Percentiles rank a stretch among this genome's conserved stretches.
Conservation (phyloP, 768 basidiomycete genomes). For the Boletus rubroflammeus region DNA sequence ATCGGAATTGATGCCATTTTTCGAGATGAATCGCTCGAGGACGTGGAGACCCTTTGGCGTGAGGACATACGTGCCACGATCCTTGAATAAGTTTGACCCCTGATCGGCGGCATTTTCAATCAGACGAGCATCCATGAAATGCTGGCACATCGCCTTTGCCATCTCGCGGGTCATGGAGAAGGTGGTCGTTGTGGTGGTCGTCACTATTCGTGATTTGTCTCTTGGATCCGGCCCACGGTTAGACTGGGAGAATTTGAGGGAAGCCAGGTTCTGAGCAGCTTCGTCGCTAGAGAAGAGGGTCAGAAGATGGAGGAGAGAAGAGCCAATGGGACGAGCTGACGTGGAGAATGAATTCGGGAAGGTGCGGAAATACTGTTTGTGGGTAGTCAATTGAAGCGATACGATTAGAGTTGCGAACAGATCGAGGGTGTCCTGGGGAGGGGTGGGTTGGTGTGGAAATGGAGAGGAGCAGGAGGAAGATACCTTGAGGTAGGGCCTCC, state of each 20-base stretch:
- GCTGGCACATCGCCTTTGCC: conserved; percentile 99
- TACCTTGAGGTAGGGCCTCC: conserved; percentile 91
- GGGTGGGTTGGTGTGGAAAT: neutral
- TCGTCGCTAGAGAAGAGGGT: conserved; percentile 66
- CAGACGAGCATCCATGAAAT: conserved; percentile 98
- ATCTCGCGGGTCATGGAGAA: conserved; percentile 99
- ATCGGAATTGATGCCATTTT: conserved; percentile 97
- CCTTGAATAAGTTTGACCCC: conserved; percentile 88
- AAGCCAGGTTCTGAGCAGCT: conserved; percentile 88
- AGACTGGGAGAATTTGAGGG: conserved; percentile 98
- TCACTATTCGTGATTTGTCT: conserved; percentile 96
- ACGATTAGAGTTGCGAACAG: conserved; percentile 96
- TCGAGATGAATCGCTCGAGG: conserved; percentile 98
- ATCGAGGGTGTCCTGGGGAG: conserved; percentile 87
- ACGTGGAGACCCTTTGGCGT: conserved; percentile 98
- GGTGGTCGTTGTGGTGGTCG: conserved; percentile 98
- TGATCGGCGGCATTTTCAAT: conserved; percentile 97
- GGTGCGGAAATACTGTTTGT: conserved; percentile 95
- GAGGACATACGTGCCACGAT: conserved; percentile 91
- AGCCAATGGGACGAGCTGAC: conserved; percentile 46
- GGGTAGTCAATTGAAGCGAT: conserved; percentile 80
- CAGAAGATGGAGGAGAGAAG: conserved; percentile 1
- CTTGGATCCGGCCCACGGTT: conserved; percentile 97
- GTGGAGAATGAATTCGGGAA: conserved; percentile 95
- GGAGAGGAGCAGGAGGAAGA: conserved; percentile 11